Conservation (phyloP, 169 alveolate species). For the Eimeria necatrix region DNA sequence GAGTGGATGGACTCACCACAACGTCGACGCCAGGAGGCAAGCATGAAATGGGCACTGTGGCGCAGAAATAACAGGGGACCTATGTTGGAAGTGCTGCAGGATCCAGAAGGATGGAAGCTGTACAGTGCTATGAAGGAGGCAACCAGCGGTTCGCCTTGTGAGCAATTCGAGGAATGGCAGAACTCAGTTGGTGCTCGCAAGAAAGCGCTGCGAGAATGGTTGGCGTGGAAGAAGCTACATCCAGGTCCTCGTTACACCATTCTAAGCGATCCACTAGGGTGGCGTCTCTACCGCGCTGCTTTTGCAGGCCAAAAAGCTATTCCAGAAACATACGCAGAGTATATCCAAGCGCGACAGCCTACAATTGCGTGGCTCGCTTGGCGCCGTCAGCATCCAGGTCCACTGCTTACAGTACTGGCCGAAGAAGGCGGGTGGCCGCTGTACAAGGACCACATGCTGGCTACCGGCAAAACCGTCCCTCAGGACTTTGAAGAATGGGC, state of each 20-base stretch:
- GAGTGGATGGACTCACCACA: constrained; percentile 75
- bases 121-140: constrained; percentile 72
- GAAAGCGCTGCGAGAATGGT: constrained; percentile 69
- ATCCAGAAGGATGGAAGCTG: constrained; percentile 79
- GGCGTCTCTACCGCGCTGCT: constrained; percentile 74
- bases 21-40: constrained; percentile 68
- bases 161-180: constrained; percentile 62
- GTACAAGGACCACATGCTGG: constrained; percentile 68
- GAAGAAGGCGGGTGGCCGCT: constrained; percentile 68
- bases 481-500: constrained; percentile 66
- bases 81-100: constrained; percentile 76
- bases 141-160: constrained; percentile 48
- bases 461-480: constrained; percentile 73
- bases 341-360: constrained; percentile 64
- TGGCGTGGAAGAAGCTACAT: constrained; percentile 68
- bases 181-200: constrained; percentile 61
- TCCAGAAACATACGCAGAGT: constrained; percentile 65
- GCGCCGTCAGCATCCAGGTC: constrained; percentile 78
- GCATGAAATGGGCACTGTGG: constrained; percentile 75
- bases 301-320: constrained; percentile 60
- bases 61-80: constrained; percentile 69
- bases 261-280: constrained; percentile 67
- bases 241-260: constrained; percentile 56
- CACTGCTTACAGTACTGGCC: constrained; percentile 49
- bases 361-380: constrained; percentile 74